Base-by-base conservation (phyloP, 306 rosid genomes). In the Gastrolobium bilobum region DNA sequence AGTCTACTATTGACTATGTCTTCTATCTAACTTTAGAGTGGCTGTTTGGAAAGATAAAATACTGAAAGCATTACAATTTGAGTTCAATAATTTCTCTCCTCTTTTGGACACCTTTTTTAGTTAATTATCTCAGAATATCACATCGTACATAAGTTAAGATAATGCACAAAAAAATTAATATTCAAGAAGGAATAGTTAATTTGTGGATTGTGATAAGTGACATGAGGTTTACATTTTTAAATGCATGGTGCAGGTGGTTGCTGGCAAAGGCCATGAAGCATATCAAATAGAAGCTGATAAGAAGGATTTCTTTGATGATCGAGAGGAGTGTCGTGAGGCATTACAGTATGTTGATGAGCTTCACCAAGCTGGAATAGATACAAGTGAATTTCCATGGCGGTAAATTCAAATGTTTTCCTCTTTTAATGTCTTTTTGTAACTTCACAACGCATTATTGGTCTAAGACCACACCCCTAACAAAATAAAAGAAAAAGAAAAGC, bases 361-460 rank as follows among this genome's bases (percentile, higher is more conserved):
- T 80, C 99, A 95, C 86, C 94, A 88, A 86, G 96, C 98, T 77
- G 98, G 98, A 84, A 91, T 95, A 65, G 99, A 92, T 87, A 95
- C 98, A 26, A 93, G 97, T 79, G 98, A 93, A 90, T 93, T 95
- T 73, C 99, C 98, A 68, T 95, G 99, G 99, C 81, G 99, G 98
- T 95, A 95, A 80, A 57, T 77, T 73, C 76, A 7, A 61, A 52
- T 47, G 57, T 37, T 71, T 59, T 64, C 68, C 33, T n/a, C 62
- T 79, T n/a, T 71, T 8, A 15, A 14, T 44, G 69, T 13, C 43
- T 30, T 56, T 52, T 63, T 53, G 6, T 54, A 34, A 70, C 69
- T 20, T 43, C 69, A 37, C 77, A 11, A 20, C 51, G 52, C 44
- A 62, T 33, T 46, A 43, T 47, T 13, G 29, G 33, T 63, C 35